Percentiles rank a stretch among this genome's conserved stretches.
phyloP scores from a whole-genome alignment of 164 flowering plant species.

The grape (Vitis vinifera) region ASM3070453v1 NC_081805.1:5409501-5410000 shows the following conservation, averaged over 20 bases:
- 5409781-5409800: not conserved
- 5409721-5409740: conserved; percentile 57
- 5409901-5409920: not conserved
- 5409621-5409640: conserved; percentile 92
- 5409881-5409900: not conserved
- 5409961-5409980: conserved; percentile 50
- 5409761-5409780: not conserved
- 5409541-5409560: conserved; percentile 53
- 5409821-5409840: not conserved
- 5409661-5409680: conserved; percentile 42
- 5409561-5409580: conserved; percentile 84
- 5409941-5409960: conserved; percentile 2
- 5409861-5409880: not conserved
- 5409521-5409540: conserved; percentile 69
- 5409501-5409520: not conserved
- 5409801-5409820: no score
- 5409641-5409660: conserved; percentile 83
- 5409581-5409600: conserved; percentile 80
- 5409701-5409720: conserved; percentile 40
- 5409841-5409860: not conserved
- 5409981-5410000: conserved; percentile 61
- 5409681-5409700: conserved; percentile 46
- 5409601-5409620: conserved; percentile 90
- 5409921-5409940: conserved; percentile 2
- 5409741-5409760: conserved; percentile 9